Evolutionary conservation across 768 basidiomycete genomes (phyloP), one percentile per base, ranked within the genome.

Genomic region (Amanita pseudoporphyria): DNA sequence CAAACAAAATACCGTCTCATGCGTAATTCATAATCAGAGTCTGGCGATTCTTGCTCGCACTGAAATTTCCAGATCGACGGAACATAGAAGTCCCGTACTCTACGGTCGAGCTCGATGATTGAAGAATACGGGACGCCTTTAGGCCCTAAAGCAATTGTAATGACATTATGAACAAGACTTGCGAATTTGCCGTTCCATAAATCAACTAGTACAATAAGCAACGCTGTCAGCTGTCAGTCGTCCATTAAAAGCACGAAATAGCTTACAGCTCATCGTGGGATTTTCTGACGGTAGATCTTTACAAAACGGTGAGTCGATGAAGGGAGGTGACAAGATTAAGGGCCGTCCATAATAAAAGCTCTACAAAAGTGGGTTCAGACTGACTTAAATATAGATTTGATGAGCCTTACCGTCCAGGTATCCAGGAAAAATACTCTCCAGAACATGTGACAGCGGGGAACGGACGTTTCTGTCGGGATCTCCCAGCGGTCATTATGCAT

Each of bases 391-490:
- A 21, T 12, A 24, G 18, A 13, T 46, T 18, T 19, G 9, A 9
- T 9, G 22, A 47, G 13, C 26, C 65, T 41, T 56, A 87, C 85
- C 33, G 75, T 62, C 71, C 76, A 78, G 0, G 80, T 79, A 56
- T 87, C 85, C 24, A 76, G 59, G 21, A 68, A 55, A 57, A 82
- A 85, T n/a, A 86, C 60, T 42, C 81, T 76, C 82, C 84, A 88
- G 58, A 85, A 86, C 9, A 82, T 64, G 18, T 68, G 68, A 47
- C 69, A 73, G 14, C 84, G 76, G 48, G 70, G 66, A 51, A 78
- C 67, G 14, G 67, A 60, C 35, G 68, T 61, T 18, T 64, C 61
- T 22, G 71, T 67, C 14, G 71, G 67, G 5, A 87, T 66, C 24
- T 77, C 73, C 78, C 83, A 87, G 22, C 79, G 70, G 5, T 69